These are phyloP conservation scores for Dendrobium huoshanense DNA, from an alignment of 106 monocot species.

Conservation along the genomic window DNA sequence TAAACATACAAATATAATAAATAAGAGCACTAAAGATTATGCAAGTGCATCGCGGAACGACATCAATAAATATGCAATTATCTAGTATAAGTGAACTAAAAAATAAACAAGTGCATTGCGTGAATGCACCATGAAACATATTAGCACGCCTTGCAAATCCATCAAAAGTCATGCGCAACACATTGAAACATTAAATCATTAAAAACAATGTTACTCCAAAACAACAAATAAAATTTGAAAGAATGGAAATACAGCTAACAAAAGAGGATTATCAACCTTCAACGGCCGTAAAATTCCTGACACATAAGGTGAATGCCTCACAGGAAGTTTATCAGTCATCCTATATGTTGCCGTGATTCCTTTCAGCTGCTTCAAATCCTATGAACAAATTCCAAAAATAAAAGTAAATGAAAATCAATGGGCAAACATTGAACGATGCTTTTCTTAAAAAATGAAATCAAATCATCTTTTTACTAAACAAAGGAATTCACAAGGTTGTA, in stretches of 20 bases:
- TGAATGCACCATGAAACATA: too few species aligned
- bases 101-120: too few species aligned
- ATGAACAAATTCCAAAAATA: slow-evolving; percentile 3
- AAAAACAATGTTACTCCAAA: neutral
- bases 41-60: too few species aligned
- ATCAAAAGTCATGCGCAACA: too few species aligned
- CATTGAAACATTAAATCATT: too few species aligned
- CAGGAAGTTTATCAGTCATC: slow-evolving; percentile 90
- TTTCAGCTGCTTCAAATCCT: slow-evolving; percentile 93
- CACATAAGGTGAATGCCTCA: slow-evolving; percentile 90
- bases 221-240: neutral
- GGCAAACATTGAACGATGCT: neutral
- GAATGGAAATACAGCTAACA: neutral
- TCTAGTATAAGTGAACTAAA: too few species aligned
- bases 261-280: slow-evolving; percentile 34
- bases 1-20: too few species aligned
- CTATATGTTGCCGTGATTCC: slow-evolving; percentile 93
- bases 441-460: neutral
- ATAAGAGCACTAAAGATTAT: too few species aligned
- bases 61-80: too few species aligned
- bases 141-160: too few species aligned
- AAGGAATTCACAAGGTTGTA: neutral
- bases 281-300: slow-evolving; percentile 71
- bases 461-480: neutral
- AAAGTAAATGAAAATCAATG: neutral